Conservation (phyloP, 176 grass and related monocot species). For the Zea luxurians region DNA sequence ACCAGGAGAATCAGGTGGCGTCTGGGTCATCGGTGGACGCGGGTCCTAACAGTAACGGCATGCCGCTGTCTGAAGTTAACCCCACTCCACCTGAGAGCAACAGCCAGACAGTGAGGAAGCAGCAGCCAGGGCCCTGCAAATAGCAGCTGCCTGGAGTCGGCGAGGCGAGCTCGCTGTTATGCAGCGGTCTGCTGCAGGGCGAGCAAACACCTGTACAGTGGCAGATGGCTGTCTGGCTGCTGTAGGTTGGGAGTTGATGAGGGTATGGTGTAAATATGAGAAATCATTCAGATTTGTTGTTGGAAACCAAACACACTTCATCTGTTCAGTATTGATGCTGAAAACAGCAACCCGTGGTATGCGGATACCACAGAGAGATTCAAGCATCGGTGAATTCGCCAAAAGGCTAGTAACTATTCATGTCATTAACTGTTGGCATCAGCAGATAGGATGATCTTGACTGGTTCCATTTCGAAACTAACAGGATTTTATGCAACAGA, state of each 20-base stretch:
- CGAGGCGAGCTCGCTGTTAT: background rate
- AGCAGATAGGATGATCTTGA: constrained; percentile 10
- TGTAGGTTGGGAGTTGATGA: constrained; percentile 28
- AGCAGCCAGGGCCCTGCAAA: constrained; percentile 40
- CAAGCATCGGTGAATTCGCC: background rate
- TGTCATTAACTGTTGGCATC: background rate
- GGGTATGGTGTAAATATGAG: constrained; percentile 50
- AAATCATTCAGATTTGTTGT: constrained; percentile 15
- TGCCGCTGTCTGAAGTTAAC: constrained; percentile 35
- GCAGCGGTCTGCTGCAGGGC: background rate
- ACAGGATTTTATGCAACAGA: background rate
- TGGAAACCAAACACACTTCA: background rate
- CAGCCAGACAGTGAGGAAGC: constrained; percentile 47
- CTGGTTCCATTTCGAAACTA: background rate
- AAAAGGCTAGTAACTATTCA: background rate
- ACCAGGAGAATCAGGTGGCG: constrained; percentile 45
- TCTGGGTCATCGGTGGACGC: constrained; percentile 35
- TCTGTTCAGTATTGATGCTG: background rate
- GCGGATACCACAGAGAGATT: background rate
- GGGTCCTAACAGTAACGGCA: constrained; percentile 8
- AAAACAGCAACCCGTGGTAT: background rate
- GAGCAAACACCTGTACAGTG: constrained; percentile 8
- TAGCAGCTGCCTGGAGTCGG: constrained; percentile 37
- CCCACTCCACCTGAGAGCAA: constrained; percentile 28
- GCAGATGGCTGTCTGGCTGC: background rate